Percentiles rank a stretch among this genome's conserved stretches.
phyloP scores from a whole-genome alignment of 306 rosid species.

The Canavalia gladiata region DNA sequence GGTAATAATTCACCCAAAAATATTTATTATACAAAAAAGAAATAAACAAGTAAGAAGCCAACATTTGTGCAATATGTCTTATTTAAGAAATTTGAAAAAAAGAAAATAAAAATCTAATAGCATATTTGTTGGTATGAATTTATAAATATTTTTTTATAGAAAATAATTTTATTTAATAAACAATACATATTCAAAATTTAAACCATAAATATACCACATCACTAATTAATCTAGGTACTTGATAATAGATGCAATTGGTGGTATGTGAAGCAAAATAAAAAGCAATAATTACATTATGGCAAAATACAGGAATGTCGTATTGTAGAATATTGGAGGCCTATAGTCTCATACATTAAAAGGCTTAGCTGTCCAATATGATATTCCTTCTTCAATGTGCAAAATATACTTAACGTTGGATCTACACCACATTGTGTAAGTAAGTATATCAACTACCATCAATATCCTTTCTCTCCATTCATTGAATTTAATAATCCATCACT shows the following conservation, averaged over 20 bases:
- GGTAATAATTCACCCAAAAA: background rate
- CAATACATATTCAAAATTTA: no score
- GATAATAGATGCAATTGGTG: background rate
- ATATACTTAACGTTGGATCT: conserved; percentile 42
- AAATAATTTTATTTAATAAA: no score
- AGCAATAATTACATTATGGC: background rate
- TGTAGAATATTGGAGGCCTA: background rate
- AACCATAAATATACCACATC: no score
- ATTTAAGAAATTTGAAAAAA: background rate
- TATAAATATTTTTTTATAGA: no score
- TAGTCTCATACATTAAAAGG: background rate
- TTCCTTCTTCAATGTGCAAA: background rate
- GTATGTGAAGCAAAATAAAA: background rate
- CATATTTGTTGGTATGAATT: no score
- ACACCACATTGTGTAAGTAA: background rate
- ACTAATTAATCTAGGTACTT: no score
- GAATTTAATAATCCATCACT: background rate
- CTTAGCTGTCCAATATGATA: conserved; percentile 16
- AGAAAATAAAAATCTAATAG: background rate
- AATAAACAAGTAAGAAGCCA: background rate
- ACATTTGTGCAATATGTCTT: background rate
- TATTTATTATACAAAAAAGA: background rate
- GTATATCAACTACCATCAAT: background rate
- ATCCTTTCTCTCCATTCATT: background rate
- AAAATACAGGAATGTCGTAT: background rate